Conservation (phyloP, 371 early-diverging fungal genomes). For the Mortierella sp. region DNA sequence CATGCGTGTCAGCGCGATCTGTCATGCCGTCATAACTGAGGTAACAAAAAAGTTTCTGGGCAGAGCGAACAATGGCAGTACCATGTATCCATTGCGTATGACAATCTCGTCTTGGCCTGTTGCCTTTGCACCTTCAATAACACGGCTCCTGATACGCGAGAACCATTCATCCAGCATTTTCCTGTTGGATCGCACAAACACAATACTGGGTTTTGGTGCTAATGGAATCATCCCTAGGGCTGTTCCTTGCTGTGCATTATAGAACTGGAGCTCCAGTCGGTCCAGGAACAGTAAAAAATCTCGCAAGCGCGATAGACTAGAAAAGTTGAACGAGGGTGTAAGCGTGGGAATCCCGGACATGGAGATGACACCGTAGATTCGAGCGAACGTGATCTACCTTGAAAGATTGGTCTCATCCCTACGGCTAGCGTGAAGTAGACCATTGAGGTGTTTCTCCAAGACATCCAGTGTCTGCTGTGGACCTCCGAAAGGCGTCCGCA, state of each 20-base stretch:
- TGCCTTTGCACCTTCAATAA: constrained; percentile 59
- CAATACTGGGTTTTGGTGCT: constrained; percentile 71
- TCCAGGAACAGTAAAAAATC: constrained; percentile 71
- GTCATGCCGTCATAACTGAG: neutral
- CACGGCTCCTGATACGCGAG: constrained; percentile 63
- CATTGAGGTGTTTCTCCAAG: constrained; percentile 68
- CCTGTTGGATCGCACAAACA: constrained; percentile 80
- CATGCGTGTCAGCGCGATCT: neutral
- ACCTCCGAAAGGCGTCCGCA: constrained; percentile 81
- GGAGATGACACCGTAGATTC: neutral
- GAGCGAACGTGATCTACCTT: constrained; percentile 8
- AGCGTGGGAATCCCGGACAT: neutral
- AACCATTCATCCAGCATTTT: constrained; percentile 84
- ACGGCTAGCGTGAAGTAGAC: constrained; percentile 20
- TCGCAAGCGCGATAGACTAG: constrained; percentile 35
- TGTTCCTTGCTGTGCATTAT: constrained; percentile 73
- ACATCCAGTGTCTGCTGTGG: constrained; percentile 82
- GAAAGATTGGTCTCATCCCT: neutral
- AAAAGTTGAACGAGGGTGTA: too few species aligned
- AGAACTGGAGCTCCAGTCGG: constrained; percentile 78
- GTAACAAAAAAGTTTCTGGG: too few species aligned
- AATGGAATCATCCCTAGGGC: constrained; percentile 64
- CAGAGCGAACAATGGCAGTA: constrained; percentile 22
- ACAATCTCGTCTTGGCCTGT: constrained; percentile 57
- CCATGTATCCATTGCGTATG: constrained; percentile 57